phyloP scores from a whole-genome alignment of 2,329 filamentous ascomycete species.

The Ceratocystis diversiconidia region DNA sequence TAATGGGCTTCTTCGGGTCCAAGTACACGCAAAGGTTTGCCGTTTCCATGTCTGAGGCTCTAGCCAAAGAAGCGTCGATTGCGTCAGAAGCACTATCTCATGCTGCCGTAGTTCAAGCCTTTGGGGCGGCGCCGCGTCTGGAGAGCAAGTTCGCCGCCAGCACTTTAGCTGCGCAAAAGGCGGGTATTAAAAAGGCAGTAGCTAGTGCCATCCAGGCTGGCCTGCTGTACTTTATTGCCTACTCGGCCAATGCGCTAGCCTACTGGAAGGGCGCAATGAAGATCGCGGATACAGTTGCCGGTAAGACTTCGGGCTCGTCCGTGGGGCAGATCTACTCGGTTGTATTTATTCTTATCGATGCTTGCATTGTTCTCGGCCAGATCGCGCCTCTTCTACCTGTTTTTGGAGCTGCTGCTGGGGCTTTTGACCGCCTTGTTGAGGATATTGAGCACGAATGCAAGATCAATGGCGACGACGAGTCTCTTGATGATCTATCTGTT shows the following conservation, averaged over 20 bases:
- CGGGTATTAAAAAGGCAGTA: constrained; percentile 44
- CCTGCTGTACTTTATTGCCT: constrained; percentile 52
- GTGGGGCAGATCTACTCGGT: constrained; percentile 45
- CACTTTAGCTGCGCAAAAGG: constrained; percentile 35
- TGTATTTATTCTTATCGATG: constrained; percentile 49
- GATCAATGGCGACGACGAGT: constrained; percentile 31
- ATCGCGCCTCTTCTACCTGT: constrained; percentile 50
- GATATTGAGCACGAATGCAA: constrained; percentile 40
- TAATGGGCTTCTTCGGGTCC: constrained; percentile 43
- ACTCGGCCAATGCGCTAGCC: constrained; percentile 50
- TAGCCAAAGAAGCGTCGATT: constrained; percentile 45
- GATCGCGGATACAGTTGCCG: constrained; percentile 29
- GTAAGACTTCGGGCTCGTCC: constrained; percentile 25
- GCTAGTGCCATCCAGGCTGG: constrained; percentile 45
- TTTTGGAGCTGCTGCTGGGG: constrained; percentile 41
- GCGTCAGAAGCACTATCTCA: constrained; percentile 48
- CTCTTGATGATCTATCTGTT: constrained; percentile 4
- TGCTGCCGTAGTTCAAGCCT: constrained; percentile 48
- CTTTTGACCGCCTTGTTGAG: constrained; percentile 42
- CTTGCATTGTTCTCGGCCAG: constrained; percentile 47
- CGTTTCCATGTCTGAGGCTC: constrained; percentile 35
- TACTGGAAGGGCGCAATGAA: constrained; percentile 52
- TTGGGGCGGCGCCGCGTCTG: constrained; percentile 43
- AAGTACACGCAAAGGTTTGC: constrained; percentile 39
- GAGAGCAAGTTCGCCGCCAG: constrained; percentile 44